Base-by-base conservation (phyloP, 768 basidiomycete species). In the Phylloporus sp. region DNA sequence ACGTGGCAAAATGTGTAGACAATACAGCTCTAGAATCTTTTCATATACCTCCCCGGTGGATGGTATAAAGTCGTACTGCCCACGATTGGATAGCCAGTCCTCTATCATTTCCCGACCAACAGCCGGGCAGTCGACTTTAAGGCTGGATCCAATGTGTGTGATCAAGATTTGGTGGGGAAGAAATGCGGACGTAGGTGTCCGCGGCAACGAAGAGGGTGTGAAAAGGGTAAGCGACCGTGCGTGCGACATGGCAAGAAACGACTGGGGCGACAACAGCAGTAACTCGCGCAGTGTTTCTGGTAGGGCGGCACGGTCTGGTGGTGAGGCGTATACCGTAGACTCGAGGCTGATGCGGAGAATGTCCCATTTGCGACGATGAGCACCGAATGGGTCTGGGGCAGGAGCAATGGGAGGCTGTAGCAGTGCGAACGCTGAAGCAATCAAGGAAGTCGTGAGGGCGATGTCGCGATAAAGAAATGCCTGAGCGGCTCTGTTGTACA, bases 261-360 rank as follows among this genome's bases (percentile, higher is more conserved):
- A 68, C 13, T 80, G 79, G 0, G 85, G 76, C 0, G 86, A 78
- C 43, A 82, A 74, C 15, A 76, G 56, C 13, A 84, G 68, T 35
- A 77, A 71, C 9, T 73, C 70, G 26, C 76, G 74, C 22, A 87
- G 68, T 0, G 75, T 46, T 18, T 72, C 66, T 0, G 86, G 84
- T 13, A 86, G 63, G 17, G 50, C 38, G 5, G 44, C n/a, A 23
- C 53, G 53, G 42, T 66, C 62, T 17, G 80, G 76, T 1, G 71
- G 70, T 3, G 84, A 75, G 13, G 78, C 63, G 58, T 85, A 88
- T 22, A 86, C 66, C 1, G 83, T 87, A 1, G 82, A 79, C 61
- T 91, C 88, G 44, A 90, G 75, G 0, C 88, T 91, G 52, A 92
- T 84, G 21, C 90, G 77, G 7, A 92, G 80, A 46, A 92, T 80